A percentile compares a stretch with the other conserved stretches of the same genome.
Evolutionary conservation across 2,329 filamentous ascomycete species (phyloP).

Genomic region (Botrytis squamosa): DNA sequence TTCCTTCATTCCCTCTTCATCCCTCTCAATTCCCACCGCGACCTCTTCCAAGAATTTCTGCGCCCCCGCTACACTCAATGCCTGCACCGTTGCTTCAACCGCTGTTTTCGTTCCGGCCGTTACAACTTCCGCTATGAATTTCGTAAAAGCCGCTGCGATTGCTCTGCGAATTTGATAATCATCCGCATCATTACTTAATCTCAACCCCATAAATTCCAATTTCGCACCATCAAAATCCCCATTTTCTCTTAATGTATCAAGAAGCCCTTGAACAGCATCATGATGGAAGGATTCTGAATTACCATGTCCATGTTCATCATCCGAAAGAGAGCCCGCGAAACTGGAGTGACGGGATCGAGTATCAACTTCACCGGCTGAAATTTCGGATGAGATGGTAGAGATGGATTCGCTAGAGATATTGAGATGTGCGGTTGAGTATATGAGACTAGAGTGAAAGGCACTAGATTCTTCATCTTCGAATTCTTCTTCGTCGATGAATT

Average conservation of each 20-base stretch:
- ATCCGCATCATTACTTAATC: slow-evolving; percentile 85
- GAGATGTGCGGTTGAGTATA: slow-evolving; percentile 40
- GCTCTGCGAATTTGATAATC: slow-evolving; percentile 85
- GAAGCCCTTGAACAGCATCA: slow-evolving; percentile 82
- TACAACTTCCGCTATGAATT: slow-evolving; percentile 71
- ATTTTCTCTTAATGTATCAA: slow-evolving; percentile 76
- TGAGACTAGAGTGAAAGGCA: slow-evolving; percentile 53
- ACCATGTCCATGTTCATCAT: slow-evolving; percentile 49
- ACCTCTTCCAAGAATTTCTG: slow-evolving; percentile 58
- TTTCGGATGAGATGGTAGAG: slow-evolving; percentile 60
- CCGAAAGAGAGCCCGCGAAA: slow-evolving; percentile 71
- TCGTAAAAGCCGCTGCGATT: slow-evolving; percentile 81
- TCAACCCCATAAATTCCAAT: slow-evolving; percentile 89
- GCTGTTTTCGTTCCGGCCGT: slow-evolving; percentile 44
- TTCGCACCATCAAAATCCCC: slow-evolving; percentile 79
- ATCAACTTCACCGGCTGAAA: slow-evolving; percentile 42
- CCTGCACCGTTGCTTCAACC: slow-evolving; percentile 45
- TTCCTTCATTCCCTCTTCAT: slow-evolving; percentile 75
- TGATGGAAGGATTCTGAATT: slow-evolving; percentile 70
- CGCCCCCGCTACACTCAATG: slow-evolving; percentile 63
- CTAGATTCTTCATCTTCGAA: slow-evolving; percentile 55
- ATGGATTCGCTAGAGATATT: slow-evolving; percentile 54
- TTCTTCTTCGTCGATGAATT: slow-evolving; percentile 61
- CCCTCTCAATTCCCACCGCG: slow-evolving; percentile 62
- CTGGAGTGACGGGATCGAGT: slow-evolving; percentile 62